phyloP scores from a whole-genome alignment of 2,329 filamentous ascomycete genomes.

The Aspergillus fischeri region DNA sequence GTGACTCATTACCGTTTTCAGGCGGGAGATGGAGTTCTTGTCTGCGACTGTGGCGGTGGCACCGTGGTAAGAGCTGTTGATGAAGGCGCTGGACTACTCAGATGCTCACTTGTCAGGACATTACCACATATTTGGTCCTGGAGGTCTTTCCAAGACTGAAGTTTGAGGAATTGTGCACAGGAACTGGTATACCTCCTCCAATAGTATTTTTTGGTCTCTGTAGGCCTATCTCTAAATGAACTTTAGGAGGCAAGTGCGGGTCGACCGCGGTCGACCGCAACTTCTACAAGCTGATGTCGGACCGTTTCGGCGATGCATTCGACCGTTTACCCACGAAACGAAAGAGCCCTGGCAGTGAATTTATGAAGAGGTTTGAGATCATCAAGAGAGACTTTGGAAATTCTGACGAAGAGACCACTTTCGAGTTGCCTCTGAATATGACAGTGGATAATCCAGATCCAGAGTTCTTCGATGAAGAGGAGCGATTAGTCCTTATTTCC shows the following conservation, averaged over 20 bases:
- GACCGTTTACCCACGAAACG: slow-evolving; percentile 13
- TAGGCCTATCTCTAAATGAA: slow-evolving; percentile 2
- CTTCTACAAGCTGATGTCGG: slow-evolving; percentile 27
- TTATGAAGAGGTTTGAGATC: slow-evolving; percentile 32
- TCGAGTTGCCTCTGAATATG: slow-evolving; percentile 18
- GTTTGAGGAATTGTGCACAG: no score
- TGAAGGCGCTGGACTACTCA: no score
- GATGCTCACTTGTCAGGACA: no score
- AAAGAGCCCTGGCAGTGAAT: no score
- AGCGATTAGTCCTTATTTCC: slow-evolving; percentile 3
- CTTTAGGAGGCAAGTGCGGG: slow-evolving; percentile 30
- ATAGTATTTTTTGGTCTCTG: no score
- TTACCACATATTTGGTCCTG: no score
- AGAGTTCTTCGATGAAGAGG: slow-evolving; percentile 5
- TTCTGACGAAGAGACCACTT: slow-evolving; percentile 6
- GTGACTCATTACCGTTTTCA: no score
- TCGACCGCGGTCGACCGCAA: slow-evolving; percentile 31
- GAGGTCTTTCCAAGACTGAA: no score
- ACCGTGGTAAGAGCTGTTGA: no score
- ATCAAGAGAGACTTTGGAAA: slow-evolving; percentile 28
- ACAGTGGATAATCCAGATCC: not conserved
- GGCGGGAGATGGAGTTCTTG: no score
- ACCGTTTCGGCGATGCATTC: slow-evolving; percentile 27
- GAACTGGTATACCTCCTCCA: no score
- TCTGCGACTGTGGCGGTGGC: no score